phyloP scores from a whole-genome alignment of 2,329 filamentous ascomycete genomes.

The Chaetomiaceae sp. region DNA sequence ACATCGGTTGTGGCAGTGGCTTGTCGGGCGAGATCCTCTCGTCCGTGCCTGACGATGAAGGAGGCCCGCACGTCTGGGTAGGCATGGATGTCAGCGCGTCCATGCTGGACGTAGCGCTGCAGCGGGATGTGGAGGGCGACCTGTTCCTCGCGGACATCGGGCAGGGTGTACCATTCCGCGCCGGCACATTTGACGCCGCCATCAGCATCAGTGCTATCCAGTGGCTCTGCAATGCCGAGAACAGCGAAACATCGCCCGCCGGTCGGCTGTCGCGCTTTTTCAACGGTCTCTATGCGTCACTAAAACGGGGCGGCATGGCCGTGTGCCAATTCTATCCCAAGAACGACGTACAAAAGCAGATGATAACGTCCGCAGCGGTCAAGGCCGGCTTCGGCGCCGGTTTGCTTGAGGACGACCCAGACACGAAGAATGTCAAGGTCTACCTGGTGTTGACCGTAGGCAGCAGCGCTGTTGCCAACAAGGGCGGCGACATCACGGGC shows the following conservation, averaged over 20 bases:
- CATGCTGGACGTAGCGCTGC: conserved; percentile 95
- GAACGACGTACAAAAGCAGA: conserved; percentile 83
- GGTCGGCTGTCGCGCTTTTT: conserved; percentile 83
- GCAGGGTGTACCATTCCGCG: conserved; percentile 88
- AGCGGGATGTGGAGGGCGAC: conserved; percentile 88
- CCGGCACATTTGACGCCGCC: conserved; percentile 89
- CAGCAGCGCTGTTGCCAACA: conserved; percentile 45
- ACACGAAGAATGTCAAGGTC: conserved; percentile 94
- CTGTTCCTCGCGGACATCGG: conserved; percentile 93
- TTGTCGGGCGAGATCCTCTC: conserved; percentile 92
- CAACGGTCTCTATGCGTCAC: conserved; percentile 79
- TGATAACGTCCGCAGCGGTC: conserved; percentile 88
- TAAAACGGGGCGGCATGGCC: conserved; percentile 79
- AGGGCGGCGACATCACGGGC: conserved; percentile 77
- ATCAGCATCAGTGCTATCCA: conserved; percentile 96
- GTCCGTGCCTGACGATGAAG: conserved; percentile 61
- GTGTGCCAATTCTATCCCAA: conserved; percentile 99
- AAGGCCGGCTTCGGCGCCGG: conserved; percentile 94
- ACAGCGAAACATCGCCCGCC: conserved; percentile 73
- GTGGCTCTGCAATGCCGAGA: conserved; percentile 96
- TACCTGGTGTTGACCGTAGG: conserved; percentile 93
- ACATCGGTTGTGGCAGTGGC: conserved; percentile 93
- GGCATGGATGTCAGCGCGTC: conserved; percentile 91
- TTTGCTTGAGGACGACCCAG: conserved; percentile 89
- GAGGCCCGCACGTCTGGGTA: conserved; percentile 90